A percentile compares a stretch with the other conserved stretches of the same genome.
phyloP scores from a whole-genome alignment of 208 protist species.

The Polymyxa betae region DNA sequence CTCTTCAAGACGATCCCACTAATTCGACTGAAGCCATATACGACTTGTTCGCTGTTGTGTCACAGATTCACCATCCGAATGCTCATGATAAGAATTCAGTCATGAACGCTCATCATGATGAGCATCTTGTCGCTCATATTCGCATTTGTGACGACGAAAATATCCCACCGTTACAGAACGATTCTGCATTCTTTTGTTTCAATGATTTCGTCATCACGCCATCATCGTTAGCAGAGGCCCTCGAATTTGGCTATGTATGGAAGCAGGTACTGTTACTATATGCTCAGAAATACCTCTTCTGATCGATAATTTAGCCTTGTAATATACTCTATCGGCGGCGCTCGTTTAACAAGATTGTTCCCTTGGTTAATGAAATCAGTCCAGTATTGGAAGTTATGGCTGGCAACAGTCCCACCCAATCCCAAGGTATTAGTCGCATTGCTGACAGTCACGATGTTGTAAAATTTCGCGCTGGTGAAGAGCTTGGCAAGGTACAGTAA shows the following conservation, averaged over 20 bases:
- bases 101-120: neutral
- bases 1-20: too few species aligned
- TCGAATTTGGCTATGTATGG: conserved; percentile 19
- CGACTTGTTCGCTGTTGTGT: neutral
- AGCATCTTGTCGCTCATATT: conserved; percentile 44
- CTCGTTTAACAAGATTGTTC: neutral
- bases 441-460: too few species aligned
- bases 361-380: neutral
- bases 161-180: too few species aligned
- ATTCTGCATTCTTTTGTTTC: conserved; percentile 11
- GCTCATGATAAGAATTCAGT: conserved; percentile 3
- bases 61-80: neutral
- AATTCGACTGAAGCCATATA: too few species aligned
- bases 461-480: too few species aligned
- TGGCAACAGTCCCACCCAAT: too few species aligned
- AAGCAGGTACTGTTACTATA: conserved; percentile 29
- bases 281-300: too few species aligned
- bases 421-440: too few species aligned
- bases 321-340: too few species aligned
- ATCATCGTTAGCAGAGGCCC: neutral
- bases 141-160: neutral
- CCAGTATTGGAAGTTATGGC: too few species aligned
- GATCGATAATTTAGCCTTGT: too few species aligned
- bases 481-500: too few species aligned
- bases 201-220: conserved; percentile 44